Conservation (phyloP, 164 flowering plant species). For the Magnolia sinica region DNA sequence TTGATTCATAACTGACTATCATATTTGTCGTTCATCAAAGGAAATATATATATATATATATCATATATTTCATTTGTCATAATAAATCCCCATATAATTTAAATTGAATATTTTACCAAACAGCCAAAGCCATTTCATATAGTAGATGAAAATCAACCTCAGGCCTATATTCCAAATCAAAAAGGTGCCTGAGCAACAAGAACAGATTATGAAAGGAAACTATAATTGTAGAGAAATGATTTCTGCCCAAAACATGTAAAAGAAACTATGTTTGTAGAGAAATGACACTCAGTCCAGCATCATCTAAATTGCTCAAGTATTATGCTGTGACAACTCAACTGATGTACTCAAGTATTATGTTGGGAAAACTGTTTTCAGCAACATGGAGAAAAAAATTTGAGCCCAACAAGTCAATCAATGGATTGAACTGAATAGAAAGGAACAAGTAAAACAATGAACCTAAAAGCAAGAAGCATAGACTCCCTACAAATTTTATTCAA, state of each 20-base stretch:
- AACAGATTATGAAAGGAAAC: not conserved
- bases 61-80: not conserved
- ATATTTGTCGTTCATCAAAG: not conserved
- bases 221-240: not conserved
- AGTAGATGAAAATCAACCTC: not conserved
- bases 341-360: no score
- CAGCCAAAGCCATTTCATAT: not conserved
- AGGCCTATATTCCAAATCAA: not conserved
- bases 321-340: no score
- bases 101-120: not conserved
- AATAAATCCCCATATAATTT: not conserved
- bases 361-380: no score
- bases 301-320: no score
- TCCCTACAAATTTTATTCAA: no score
- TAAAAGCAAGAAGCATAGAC: not conserved
- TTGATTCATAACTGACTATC: not conserved
- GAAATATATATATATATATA: no score
- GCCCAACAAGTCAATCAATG: not conserved
- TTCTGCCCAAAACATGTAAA: not conserved
- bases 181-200: not conserved
- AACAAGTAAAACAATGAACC: not conserved
- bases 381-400: not conserved
- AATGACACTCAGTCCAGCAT: not conserved
- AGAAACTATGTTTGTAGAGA: not conserved
- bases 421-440: not conserved